Evolutionary conservation across 768 basidiomycete genomes (phyloP), one percentile per base, ranked within the genome.

Genomic region (Amanita muscaria): DNA sequence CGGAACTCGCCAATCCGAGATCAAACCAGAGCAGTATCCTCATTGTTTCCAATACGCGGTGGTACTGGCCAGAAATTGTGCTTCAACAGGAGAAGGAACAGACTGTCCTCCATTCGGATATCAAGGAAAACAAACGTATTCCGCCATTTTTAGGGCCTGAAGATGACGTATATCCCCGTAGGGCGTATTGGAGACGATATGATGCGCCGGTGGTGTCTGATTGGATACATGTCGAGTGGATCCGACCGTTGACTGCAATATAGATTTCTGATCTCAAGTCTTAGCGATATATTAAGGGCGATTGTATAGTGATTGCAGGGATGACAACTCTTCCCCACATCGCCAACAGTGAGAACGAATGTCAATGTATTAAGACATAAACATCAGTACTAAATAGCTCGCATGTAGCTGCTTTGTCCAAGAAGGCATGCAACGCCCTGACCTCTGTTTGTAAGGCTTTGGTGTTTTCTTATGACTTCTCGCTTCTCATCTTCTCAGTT

Each of bases 51-150:
- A 52, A 59, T 14, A 66, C 67, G 2, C 61, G 57, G 40, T 79
- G 74, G 67, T 72, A 64, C 42, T 67, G 65, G 65, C 79, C 79
- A 21, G 58, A 60, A 48, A 64, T 79, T 36, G 56, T 73, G 5
- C 54, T 60, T 32, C 51, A 55, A 36, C 51, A 46, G 6, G 51
- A 51, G 24, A 44, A 52, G 8, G 44, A 32, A 11, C 2, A 33
- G 18, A 40, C 33, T 3, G 47, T 50, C 5, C 35, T 58, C 25
- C 56, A 59, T 22, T 51, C 53, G 22, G 36, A 50, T 30, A 44
- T 61, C 23, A 34, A 15, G 4, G 45, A 54, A 19, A 36, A 45
- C 2, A 31, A 25, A 19, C 39, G 29, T 6, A 41, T 21, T 31
- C 18, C 22, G 6, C 12, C 45, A 7, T 40, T 47, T 15, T 7